These are phyloP conservation scores for Penicillium roqueforti DNA, from an alignment of 495 filamentous ascomycete species.

Conservation along the genomic window DNA sequence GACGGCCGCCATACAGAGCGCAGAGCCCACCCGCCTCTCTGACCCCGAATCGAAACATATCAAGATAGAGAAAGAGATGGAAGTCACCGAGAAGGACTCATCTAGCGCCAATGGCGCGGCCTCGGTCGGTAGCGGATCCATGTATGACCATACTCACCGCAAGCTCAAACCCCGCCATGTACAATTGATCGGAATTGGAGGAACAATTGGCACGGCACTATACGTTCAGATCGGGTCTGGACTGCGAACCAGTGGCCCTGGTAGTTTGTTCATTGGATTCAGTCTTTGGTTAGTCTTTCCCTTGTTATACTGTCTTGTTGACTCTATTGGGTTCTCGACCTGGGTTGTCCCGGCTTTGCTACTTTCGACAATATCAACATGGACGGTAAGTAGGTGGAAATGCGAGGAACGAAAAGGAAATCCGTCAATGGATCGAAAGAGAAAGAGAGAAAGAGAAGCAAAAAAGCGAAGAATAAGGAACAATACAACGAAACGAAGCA, in stretches of 20 bases:
- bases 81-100: constrained; percentile 18
- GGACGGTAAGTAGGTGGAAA: neutral
- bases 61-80: constrained; percentile 12
- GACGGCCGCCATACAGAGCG: constrained; percentile 14
- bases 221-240: constrained; percentile 71
- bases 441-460: neutral
- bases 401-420: neutral
- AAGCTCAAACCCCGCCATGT: constrained; percentile 63
- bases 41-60: constrained; percentile 12
- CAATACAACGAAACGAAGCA: neutral
- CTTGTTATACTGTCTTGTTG: neutral
- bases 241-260: constrained; percentile 69
- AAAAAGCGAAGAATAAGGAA: neutral
- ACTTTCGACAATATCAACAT: neutral
- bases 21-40: constrained; percentile 5
- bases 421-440: neutral
- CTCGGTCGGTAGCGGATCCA: constrained; percentile 24
- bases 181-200: constrained; percentile 72
- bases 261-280: constrained; percentile 71
- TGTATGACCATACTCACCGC: constrained; percentile 50
- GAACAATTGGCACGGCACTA: constrained; percentile 75
- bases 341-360: constrained; percentile 7
- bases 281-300: constrained; percentile 31
- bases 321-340: neutral
- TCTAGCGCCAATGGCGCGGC: constrained; percentile 16